These are phyloP conservation scores for Fusarium albidum DNA, from an alignment of 2,329 filamentous ascomycete genomes.

Conservation along the genomic window DNA sequence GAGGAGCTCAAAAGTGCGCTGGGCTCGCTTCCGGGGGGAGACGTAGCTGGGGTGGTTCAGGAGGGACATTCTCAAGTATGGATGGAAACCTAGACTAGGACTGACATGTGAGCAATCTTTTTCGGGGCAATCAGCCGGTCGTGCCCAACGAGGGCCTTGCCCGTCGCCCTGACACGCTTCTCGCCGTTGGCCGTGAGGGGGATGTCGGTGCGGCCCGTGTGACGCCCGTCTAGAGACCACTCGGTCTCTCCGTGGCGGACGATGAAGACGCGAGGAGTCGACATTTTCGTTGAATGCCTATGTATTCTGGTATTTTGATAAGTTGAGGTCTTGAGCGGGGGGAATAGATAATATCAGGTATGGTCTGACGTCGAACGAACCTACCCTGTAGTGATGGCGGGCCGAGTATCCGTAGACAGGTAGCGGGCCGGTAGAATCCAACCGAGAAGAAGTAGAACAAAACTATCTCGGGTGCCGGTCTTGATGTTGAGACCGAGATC, in stretches of 20 bases:
- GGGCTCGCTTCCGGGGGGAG: slow-evolving; percentile 84
- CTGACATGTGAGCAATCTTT: slow-evolving; percentile 84
- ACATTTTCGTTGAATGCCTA: slow-evolving; percentile 27
- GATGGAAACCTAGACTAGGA: slow-evolving; percentile 12
- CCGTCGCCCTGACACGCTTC: slow-evolving; percentile 78
- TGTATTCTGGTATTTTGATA: background rate
- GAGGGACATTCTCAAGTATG: background rate
- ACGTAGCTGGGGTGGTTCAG: slow-evolving; percentile 69
- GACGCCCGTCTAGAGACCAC: slow-evolving; percentile 87
- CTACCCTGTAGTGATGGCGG: slow-evolving; percentile 11
- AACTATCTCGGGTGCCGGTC: slow-evolving; percentile 18
- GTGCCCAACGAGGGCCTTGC: slow-evolving; percentile 81
- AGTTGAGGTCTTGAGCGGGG: background rate
- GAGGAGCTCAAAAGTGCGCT: slow-evolving; percentile 89
- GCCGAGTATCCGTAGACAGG: slow-evolving; percentile 8
- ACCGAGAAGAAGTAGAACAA: slow-evolving; percentile 1
- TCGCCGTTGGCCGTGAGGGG: slow-evolving; percentile 84
- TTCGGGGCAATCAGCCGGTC: slow-evolving; percentile 85
- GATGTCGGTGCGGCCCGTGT: slow-evolving; percentile 88
- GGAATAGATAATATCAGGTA: slow-evolving; percentile 1
- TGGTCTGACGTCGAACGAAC: slow-evolving; percentile 28
- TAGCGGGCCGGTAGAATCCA: background rate
- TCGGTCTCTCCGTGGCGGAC: slow-evolving; percentile 93
- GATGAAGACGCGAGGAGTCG: slow-evolving; percentile 78
- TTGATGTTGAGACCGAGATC: slow-evolving; percentile 27